Percentiles rank a stretch among this genome's conserved stretches.
phyloP scores from a whole-genome alignment of 345 rosid genomes.

The Ceriops tagal region DNA sequence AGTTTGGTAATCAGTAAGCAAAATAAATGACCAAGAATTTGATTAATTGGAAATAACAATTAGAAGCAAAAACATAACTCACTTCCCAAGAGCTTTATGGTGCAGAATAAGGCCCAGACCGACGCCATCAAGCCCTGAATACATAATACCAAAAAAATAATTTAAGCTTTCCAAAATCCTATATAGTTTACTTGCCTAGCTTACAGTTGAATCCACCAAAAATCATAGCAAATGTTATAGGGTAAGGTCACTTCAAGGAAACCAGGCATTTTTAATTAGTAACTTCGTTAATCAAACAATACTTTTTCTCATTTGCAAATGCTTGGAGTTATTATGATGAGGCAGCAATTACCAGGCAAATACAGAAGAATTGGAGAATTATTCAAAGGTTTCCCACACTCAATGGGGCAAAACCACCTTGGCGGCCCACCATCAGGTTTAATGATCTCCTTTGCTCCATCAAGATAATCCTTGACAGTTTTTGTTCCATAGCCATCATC shows the following conservation, averaged over 20 bases:
- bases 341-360: slow-evolving; percentile 54
- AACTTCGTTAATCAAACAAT: too few relatives aligned
- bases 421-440: slow-evolving; percentile 71
- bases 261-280: too few relatives aligned
- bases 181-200: not conserved
- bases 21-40: too few relatives aligned
- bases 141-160: slow-evolving; percentile 10
- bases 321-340: not conserved
- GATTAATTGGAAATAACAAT: too few relatives aligned
- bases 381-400: slow-evolving; percentile 57
- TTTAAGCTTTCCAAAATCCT: not conserved
- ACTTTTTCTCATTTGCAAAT: not conserved
- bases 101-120: slow-evolving; percentile 85
- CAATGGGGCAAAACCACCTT: slow-evolving; percentile 78
- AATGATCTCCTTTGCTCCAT: slow-evolving; percentile 47
- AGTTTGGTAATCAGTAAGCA: too few relatives aligned
- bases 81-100: slow-evolving; percentile 87
- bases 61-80: slow-evolving; percentile 26
- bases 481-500: slow-evolving; percentile 69
- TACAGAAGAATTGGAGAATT: slow-evolving; percentile 64
- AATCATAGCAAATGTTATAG: not conserved
- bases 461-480: slow-evolving; percentile 60
- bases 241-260: not conserved
- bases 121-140: slow-evolving; percentile 67
- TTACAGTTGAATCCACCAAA: not conserved